Evolutionary conservation across 352 stramenopile genomes (phyloP).

Genomic region (Pythium sp.): DNA sequence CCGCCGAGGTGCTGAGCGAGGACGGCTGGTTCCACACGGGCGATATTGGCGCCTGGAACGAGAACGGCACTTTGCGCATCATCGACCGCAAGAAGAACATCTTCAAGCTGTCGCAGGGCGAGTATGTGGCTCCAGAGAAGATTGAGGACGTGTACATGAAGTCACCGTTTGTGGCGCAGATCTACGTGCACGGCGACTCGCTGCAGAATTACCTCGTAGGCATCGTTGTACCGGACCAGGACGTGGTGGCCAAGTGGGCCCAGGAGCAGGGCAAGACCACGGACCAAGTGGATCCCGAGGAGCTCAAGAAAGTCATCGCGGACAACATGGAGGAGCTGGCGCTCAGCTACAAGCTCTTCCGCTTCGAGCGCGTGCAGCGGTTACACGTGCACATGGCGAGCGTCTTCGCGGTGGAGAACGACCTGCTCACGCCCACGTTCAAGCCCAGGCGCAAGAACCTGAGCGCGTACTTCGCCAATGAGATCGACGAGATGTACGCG

Average conservation of each 20-base stretch:
- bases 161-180: slow-evolving; percentile 5
- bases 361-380: slow-evolving; percentile 92
- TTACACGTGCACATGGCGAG: slow-evolving; percentile 83
- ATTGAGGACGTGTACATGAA: slow-evolving; percentile 87
- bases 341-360: slow-evolving; percentile 67
- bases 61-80: slow-evolving; percentile 84
- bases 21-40: slow-evolving; percentile 89
- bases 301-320: slow-evolving; percentile 5
- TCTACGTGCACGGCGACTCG: slow-evolving; percentile 8
- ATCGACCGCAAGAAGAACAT: slow-evolving; percentile 91
- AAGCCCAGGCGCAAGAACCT: slow-evolving; percentile 92
- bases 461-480: slow-evolving; percentile 42
- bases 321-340: slow-evolving; percentile 37
- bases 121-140: slow-evolving; percentile 95
- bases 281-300: not conserved
- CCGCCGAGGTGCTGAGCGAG: not conserved
- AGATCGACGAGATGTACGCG: slow-evolving; percentile 58
- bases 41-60: slow-evolving; percentile 92
- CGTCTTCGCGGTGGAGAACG: slow-evolving; percentile 88
- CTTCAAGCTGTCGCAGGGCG: slow-evolving; percentile 90
- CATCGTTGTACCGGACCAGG: not conserved
- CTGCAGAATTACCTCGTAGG: slow-evolving; percentile 7
- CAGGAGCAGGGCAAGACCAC: slow-evolving; percentile 22
- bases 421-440: slow-evolving; percentile 93
- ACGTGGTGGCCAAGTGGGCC: not conserved